Evolutionary conservation across 1,284 basidiomycete genomes (phyloP).

Genomic region (Abortiporus biennis): DNA sequence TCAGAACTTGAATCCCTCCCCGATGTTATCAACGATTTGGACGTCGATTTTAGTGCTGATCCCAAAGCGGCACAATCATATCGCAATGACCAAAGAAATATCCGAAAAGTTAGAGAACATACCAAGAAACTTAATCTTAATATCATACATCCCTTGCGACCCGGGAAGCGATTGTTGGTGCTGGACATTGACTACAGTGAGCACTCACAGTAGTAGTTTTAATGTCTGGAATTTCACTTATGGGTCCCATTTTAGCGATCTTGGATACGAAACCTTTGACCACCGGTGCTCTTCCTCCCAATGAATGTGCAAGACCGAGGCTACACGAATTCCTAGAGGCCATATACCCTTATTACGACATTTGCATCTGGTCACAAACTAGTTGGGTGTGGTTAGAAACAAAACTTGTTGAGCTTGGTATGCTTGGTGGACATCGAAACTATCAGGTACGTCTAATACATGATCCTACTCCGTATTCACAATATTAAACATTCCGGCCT

Average conservation of each 20-base stretch:
- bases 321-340: slow-evolving; percentile 81
- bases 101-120: slow-evolving; percentile 71
- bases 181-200: slow-evolving; percentile 87
- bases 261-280: slow-evolving; percentile 80
- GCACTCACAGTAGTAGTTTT: slow-evolving; percentile 15
- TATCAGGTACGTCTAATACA: slow-evolving; percentile 76
- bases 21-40: slow-evolving; percentile 75
- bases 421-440: slow-evolving; percentile 63
- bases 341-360: slow-evolving; percentile 79
- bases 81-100: slow-evolving; percentile 69
- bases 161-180: slow-evolving; percentile 76
- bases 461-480: slow-evolving; percentile 4
- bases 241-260: slow-evolving; percentile 41
- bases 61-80: slow-evolving; percentile 52
- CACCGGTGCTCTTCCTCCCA: slow-evolving; percentile 68
- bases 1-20: slow-evolving; percentile 61
- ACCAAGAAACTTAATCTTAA: slow-evolving; percentile 62
- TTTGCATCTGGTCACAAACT: slow-evolving; percentile 85
- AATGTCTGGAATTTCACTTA: background rate
- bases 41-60: slow-evolving; percentile 68
- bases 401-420: slow-evolving; percentile 83
- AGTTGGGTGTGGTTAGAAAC: slow-evolving; percentile 91
- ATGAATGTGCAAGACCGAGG: slow-evolving; percentile 76
- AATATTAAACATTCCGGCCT: background rate
- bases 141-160: slow-evolving; percentile 70